Evolutionary conservation across 176 grass and related monocot species (phyloP).

Genomic region (Zea luxurians): DNA sequence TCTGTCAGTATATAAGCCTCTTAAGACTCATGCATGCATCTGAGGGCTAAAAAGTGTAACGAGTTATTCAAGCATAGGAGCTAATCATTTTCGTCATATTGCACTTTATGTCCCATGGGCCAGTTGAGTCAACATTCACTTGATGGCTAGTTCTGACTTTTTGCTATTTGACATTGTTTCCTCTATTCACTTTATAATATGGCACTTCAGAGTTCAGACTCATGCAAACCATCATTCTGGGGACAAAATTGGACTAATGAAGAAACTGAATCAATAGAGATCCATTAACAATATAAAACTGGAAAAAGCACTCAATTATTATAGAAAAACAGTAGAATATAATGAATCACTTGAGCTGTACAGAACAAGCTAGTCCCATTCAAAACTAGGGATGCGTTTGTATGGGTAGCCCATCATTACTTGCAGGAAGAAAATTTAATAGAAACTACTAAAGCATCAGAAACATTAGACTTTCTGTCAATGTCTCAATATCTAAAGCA

Average conservation of each 20-base stretch:
- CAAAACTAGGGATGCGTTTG: not conserved
- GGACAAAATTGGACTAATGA: conserved; percentile 1
- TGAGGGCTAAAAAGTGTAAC: not conserved
- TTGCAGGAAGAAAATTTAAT: conserved; percentile 15
- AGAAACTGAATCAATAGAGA: not conserved
- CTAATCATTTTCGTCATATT: conserved; percentile 2
- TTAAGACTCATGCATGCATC: conserved; percentile 20
- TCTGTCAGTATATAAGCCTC: not conserved
- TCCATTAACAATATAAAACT: conserved; percentile 16
- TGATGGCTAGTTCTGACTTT: conserved; percentile 5
- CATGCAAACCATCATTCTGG: not conserved
- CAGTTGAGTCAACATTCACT: conserved; percentile 8
- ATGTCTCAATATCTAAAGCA: conserved; percentile 21
- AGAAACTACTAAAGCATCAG: not conserved
- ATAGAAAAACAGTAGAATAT: not conserved
- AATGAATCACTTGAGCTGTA: not conserved
- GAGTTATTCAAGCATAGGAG: not conserved
- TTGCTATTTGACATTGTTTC: conserved; percentile 18
- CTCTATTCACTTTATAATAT: conserved; percentile 5
- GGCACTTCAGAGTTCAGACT: conserved; percentile 1
- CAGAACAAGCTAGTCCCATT: conserved; percentile 5
- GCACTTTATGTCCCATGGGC: not conserved
- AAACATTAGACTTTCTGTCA: conserved; percentile 1
- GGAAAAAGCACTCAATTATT: not conserved
- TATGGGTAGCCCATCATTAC: not conserved